Percentiles rank a stretch among this genome's conserved stretches.
Conservation (phyloP, 495 filamentous ascomycete genomes). For the Annulohypoxylon bovei region DNA sequence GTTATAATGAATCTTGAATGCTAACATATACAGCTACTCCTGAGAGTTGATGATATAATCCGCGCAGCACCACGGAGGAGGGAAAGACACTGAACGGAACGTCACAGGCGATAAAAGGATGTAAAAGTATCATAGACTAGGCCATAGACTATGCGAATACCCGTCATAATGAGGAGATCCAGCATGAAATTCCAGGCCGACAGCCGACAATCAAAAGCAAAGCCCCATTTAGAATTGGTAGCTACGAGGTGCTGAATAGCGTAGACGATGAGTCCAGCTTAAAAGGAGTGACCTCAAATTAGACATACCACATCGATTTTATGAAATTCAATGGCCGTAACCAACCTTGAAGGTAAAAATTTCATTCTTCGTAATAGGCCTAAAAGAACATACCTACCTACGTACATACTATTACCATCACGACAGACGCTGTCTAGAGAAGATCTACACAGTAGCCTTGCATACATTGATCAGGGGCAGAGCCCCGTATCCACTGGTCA, state of each 20-base stretch:
- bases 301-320: no score
- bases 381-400: not conserved
- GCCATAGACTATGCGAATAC: constrained; percentile 33
- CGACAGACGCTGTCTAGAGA: no score
- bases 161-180: constrained; percentile 20
- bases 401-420: no score
- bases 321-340: not conserved
- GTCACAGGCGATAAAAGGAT: constrained; percentile 1
- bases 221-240: not conserved
- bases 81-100: constrained; percentile 60
- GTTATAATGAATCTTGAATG: not conserved
- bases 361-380: not conserved
- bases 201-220: not conserved
- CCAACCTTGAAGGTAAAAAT: not conserved
- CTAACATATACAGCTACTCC: constrained; percentile 66
- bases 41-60: constrained; percentile 90
- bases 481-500: no score
- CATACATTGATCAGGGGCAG: no score
- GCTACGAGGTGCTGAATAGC: no score
- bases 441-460: no score
- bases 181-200: not conserved
- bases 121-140: constrained; percentile 35
- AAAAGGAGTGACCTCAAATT: no score
- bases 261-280: not conserved
- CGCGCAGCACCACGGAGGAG: constrained; percentile 78